phyloP scores from a whole-genome alignment of 805 yeast species.

The Metschnikowia anglica region DNA sequence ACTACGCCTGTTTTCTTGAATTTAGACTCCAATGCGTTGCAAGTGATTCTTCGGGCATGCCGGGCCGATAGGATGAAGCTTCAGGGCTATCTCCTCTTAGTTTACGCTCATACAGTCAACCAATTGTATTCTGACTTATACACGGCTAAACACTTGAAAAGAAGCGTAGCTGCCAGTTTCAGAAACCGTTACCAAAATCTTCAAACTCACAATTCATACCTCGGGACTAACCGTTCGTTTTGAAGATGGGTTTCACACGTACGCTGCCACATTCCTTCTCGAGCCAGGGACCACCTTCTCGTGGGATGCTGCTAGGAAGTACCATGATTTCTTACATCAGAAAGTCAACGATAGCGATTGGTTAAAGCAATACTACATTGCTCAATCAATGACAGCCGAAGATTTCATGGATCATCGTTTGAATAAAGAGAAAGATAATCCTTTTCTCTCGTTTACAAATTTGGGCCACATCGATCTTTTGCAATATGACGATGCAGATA shows the following conservation, averaged over 20 bases:
- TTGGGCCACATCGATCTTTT: constrained; percentile 8
- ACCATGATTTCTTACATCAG: constrained; percentile 6
- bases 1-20: constrained; percentile 1
- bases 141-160: constrained; percentile 5
- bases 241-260: constrained; percentile 10
- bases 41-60: constrained; percentile 3
- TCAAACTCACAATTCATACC: constrained; percentile 5
- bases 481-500: constrained; percentile 6
- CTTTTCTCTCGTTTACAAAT: constrained; percentile 8
- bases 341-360: constrained; percentile 7
- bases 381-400: constrained; percentile 11
- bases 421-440: constrained; percentile 3
- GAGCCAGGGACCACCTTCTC: constrained; percentile 9
- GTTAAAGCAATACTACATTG: constrained; percentile 9
- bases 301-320: constrained; percentile 9
- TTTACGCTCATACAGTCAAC: constrained; percentile 6
- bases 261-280: constrained; percentile 3
- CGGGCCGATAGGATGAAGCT: constrained; percentile 5
- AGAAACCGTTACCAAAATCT: constrained; percentile 3
- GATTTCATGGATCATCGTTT: constrained; percentile 1
- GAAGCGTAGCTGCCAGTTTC: constrained; percentile 7
- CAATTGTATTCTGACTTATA: constrained; percentile 4
- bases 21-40: not conserved
- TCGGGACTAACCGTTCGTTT: constrained; percentile 2
- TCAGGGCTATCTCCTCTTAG: constrained; percentile 3